Conservation (phyloP, 2,329 filamentous ascomycete genomes). For the Penicillium sclerotigenum region DNA sequence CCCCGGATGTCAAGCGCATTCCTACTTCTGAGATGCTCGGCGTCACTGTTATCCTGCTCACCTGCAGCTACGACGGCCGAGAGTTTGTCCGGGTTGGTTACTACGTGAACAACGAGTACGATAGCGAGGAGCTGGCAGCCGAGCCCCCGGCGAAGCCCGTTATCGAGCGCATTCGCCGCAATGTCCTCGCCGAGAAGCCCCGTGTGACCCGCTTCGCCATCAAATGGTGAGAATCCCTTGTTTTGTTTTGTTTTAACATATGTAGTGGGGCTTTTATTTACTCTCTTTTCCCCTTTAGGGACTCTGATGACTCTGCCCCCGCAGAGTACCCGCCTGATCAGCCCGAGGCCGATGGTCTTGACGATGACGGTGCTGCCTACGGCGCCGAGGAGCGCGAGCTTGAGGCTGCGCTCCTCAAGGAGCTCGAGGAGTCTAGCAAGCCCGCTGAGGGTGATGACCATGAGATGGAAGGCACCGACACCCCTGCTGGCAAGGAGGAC, state of each 20-base stretch:
- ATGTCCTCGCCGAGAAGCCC: constrained; percentile 94
- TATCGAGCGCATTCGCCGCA: constrained; percentile 86
- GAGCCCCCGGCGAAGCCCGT: constrained; percentile 90
- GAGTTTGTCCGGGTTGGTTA: constrained; percentile 98
- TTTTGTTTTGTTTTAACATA: constrained; percentile 22
- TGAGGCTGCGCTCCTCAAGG: constrained; percentile 59
- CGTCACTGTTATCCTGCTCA: constrained; percentile 93
- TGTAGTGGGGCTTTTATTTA: not conserved
- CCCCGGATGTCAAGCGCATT: constrained; percentile 85
- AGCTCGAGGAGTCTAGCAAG: constrained; percentile 49
- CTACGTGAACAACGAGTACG: constrained; percentile 99
- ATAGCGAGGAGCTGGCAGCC: constrained; percentile 79
- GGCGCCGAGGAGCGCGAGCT: constrained; percentile 84
- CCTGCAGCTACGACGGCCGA: constrained; percentile 91
- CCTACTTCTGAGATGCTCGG: constrained; percentile 93
- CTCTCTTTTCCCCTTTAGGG: constrained; percentile 55
- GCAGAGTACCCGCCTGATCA: constrained; percentile 96
- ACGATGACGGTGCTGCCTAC: constrained; percentile 81
- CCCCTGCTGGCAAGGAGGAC: constrained; percentile 44
- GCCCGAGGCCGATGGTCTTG: constrained; percentile 83
- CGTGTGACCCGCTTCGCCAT: constrained; percentile 96
- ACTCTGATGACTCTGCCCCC: constrained; percentile 94
- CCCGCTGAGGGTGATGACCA: constrained; percentile 56
- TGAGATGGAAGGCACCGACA: constrained; percentile 71
- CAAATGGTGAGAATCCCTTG: constrained; percentile 69